Base-by-base conservation (phyloP, 148 eudicot species). In the Euryodendron excelsum region DNA sequence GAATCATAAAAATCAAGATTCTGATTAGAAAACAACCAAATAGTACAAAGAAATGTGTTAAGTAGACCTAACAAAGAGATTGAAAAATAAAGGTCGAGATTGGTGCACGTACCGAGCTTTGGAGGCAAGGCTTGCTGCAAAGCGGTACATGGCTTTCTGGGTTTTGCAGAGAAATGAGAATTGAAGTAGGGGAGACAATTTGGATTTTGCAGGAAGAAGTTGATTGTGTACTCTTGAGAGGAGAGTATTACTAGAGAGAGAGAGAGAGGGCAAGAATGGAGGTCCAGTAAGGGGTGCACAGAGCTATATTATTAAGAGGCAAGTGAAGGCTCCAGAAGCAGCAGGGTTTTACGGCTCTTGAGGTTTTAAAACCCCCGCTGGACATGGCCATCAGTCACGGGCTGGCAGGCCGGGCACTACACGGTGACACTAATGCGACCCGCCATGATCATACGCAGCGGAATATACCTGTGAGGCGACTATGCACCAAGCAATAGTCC, bases 41-140 rank as follows among this genome's bases (percentile, higher is more conserved):
- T 7, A 10, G 3, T 15, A 20, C 47, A 66, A 37, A 37, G 10
- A 34, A 18, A 36, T 21, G 70, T 5, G 23, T 2, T 20, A 7
- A 23, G 1, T 44, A 27, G 1, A 58, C 37, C 14, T 12, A 21
- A 20, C 14, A 28, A 31, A 20, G 55, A 50, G 4, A 78, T 31
- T 30, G 77, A 28, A 55, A 21, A 7, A 13, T 15, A 10, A 25
- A 47, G n/a, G 8, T 20, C 3, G 2, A 69, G 27, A 8, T 17
- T 69, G 80, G 20, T 23, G 41, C 17, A 41, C 69, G 30, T 79
- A 87, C 89, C 94, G 89, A 60, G 93, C 89, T 60, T 81, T 88
- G 63, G 94, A 79, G 45, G 92, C 93, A 71, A 93, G 84, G 68
- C 82, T 87, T 68, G 92, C 85, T 72, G 93, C 98, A 69, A 91